Base-by-base conservation (phyloP, 805 yeast genomes). In the Yamadazyma sp. region DNA sequence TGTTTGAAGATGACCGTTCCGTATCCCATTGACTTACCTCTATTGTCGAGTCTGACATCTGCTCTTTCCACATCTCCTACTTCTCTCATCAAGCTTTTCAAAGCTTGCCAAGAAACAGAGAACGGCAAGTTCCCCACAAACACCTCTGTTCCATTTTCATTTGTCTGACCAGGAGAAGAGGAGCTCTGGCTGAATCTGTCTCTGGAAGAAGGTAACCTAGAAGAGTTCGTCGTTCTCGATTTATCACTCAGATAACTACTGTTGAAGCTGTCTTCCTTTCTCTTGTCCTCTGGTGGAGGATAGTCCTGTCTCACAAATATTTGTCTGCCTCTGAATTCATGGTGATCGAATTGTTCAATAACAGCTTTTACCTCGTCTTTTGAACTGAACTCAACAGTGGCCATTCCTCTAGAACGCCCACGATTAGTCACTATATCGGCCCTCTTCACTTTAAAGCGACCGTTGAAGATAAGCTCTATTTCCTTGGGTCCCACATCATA, bases 241-340 rank as follows among this genome's bases (percentile, higher is more conserved):
- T 19, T 19, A 11, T 19, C 23, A 10, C n/a, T 30, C 8, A 14
- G n/a, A 9, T 12, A 10, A 9, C 6, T 17, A 12, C 9, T 12
- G 12, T 25, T 16, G 8, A 13, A 16, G 14, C 28, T 13, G 8
- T n/a, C 14, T 8, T 16, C 16, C 15, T 6, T 15, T 40, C 53
- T 47, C 52, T 38, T 45, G 48, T 47, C 38, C 49, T 50, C 35
- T 40, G 91, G 93, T 18, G 93, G 93, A 23, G 93, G 93, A 57
- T 86, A 82, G 62, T 89, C 95, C 57, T 83, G 95, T 65, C 97
- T 81, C 7, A 90, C 95, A 60, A 84, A 88, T 29, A 89, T 83
- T 51, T 78, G 82, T 60, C 97, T 80, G 10, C 88, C 95, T 54
- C 70, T 62, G 46, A 80, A 75, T 23, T 67, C 69, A 20, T 80